Conservation (phyloP, 1,139 yeast species). For the Diutina siamensis region DNA sequence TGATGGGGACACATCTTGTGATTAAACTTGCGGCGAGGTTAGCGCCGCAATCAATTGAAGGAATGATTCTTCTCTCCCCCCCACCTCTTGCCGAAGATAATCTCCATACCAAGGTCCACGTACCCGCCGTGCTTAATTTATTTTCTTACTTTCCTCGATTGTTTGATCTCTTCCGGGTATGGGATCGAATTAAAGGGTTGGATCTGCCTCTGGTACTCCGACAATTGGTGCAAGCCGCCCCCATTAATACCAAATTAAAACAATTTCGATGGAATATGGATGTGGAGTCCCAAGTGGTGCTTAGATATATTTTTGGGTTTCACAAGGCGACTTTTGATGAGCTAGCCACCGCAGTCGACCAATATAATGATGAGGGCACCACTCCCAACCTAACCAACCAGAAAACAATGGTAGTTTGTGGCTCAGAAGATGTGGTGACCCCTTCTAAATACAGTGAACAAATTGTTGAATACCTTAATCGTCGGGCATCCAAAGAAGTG, state of each 20-base stretch:
- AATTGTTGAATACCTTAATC: conserved; percentile 17
- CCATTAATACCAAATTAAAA: conserved; percentile 33
- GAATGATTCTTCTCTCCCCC: conserved; percentile 42
- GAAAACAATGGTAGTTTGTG: conserved; percentile 44
- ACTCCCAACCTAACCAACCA: conserved; percentile 17
- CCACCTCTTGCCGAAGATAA: conserved; percentile 18
- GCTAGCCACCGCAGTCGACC: conserved; percentile 26
- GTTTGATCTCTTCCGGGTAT: conserved; percentile 42
- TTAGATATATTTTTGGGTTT: conserved; percentile 43
- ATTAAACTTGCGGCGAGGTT: conserved; percentile 35
- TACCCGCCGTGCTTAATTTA: conserved; percentile 12
- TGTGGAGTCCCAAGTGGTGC: conserved; percentile 41
- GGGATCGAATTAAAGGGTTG: conserved; percentile 56
- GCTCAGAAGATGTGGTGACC: conserved; percentile 45
- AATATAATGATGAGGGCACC: conserved; percentile 20
- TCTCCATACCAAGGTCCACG: conserved; percentile 8
- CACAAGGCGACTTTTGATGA: conserved; percentile 31
- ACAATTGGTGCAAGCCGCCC: conserved; percentile 26
- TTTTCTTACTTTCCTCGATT: conserved; percentile 36
- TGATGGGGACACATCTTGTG: conserved; percentile 60
- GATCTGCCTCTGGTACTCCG: conserved; percentile 45
- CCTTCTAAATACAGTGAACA: conserved; percentile 26
- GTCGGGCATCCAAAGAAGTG: conserved; percentile 18
- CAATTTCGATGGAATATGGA: conserved; percentile 69
- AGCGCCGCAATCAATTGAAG: conserved; percentile 30